Percentiles rank a stretch among this genome's conserved stretches.
Evolutionary conservation across 495 filamentous ascomycete species (phyloP).

Genomic region (Cercophora sp.): DNA sequence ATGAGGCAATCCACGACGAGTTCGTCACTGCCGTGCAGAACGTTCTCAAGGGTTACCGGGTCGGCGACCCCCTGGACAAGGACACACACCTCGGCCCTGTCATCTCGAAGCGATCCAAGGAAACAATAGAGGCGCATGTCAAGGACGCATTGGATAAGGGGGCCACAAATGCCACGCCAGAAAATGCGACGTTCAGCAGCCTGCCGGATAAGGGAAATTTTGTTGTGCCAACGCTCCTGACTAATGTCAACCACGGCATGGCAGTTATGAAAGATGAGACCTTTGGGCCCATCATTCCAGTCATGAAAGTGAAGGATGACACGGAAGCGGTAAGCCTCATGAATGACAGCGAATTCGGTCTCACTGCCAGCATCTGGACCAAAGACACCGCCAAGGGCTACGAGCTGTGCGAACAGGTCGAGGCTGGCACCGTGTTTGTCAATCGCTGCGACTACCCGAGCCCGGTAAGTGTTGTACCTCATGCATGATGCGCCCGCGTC

Average conservation of each 20-base stretch:
- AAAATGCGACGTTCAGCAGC: conserved; percentile 67
- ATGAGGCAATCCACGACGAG: conserved; percentile 72
- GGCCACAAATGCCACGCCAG: conserved; percentile 76
- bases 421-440: conserved; percentile 94
- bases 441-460: conserved; percentile 92
- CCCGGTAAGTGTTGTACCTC: conserved; percentile 60
- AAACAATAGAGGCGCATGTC: conserved; percentile 76
- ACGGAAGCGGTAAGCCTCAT: conserved; percentile 78
- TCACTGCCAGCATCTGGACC: conserved; percentile 98
- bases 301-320: conserved; percentile 86
- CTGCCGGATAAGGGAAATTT: conserved; percentile 75
- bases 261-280: conserved; percentile 91
- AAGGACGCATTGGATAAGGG: conserved; percentile 81
- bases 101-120: conserved; percentile 68
- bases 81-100: conserved; percentile 85
- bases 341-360: conserved; percentile 92
- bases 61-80: conserved; percentile 79
- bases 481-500: background rate
- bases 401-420: conserved; percentile 71
- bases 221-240: conserved; percentile 78
- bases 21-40: conserved; percentile 76
- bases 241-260: conserved; percentile 81
- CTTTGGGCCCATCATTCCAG: conserved; percentile 89
- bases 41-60: conserved; percentile 80
- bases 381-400: conserved; percentile 79